Percentiles rank a stretch among this genome's conserved stretches.
Evolutionary conservation across 257 asterid species (phyloP).

Genomic region (Nicotiana undulata): DNA sequence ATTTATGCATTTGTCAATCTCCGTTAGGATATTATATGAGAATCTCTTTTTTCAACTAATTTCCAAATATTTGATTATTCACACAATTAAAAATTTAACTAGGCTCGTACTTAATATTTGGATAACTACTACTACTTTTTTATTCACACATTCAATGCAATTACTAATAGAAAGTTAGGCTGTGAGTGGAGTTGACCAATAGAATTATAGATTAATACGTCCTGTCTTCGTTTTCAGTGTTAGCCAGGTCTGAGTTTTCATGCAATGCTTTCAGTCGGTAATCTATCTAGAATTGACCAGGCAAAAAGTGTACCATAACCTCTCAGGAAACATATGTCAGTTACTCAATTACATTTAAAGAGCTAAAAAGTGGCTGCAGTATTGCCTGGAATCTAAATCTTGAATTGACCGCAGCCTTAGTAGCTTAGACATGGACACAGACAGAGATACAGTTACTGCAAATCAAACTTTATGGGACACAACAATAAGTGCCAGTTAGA

Average conservation of each 20-base stretch:
- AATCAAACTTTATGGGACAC: neutral
- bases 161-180: neutral
- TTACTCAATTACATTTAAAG: neutral
- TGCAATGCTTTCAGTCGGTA: neutral
- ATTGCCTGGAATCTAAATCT: neutral
- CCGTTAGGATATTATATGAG: neutral
- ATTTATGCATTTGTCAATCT: constrained; percentile 8
- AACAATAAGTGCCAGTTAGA: neutral
- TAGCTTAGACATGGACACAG: neutral
- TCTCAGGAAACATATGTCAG: neutral
- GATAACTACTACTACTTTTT: neutral
- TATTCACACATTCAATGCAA: neutral
- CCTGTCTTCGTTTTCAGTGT: neutral
- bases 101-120: neutral
- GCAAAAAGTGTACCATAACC: neutral
- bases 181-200: neutral
- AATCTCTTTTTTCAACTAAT: neutral
- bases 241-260: neutral
- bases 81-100: neutral
- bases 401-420: neutral
- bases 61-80: neutral
- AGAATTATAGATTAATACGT: neutral
- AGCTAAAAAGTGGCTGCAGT: neutral
- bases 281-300: neutral
- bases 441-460: neutral